Percentiles rank a stretch among this genome's conserved stretches.
These are phyloP conservation scores for Neurospora sp. DNA, from an alignment of 495 filamentous ascomycete genomes.

Conservation along the genomic window DNA sequence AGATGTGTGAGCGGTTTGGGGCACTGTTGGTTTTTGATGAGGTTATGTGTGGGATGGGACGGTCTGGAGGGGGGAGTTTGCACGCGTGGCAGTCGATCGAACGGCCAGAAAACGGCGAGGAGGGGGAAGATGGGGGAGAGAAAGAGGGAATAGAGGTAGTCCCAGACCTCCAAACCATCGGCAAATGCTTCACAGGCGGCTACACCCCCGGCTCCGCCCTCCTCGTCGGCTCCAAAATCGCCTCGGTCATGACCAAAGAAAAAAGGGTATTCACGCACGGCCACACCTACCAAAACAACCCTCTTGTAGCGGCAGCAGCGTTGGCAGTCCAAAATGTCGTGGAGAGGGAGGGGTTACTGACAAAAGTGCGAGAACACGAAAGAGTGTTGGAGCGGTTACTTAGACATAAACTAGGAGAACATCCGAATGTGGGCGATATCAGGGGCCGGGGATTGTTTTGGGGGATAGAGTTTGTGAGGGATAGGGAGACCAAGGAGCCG, in stretches of 20 bases:
- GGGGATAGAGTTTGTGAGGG: constrained; percentile 48
- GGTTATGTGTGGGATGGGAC: constrained; percentile 66
- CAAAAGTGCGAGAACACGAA: constrained; percentile 41
- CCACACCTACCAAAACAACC: constrained; percentile 53
- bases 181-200: constrained; percentile 53
- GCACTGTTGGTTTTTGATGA: constrained; percentile 65
- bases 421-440: constrained; percentile 54
- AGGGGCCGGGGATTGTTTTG: constrained; percentile 55
- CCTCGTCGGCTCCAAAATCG: constrained; percentile 7
- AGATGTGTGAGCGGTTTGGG: constrained; percentile 54
- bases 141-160: constrained; percentile 21
- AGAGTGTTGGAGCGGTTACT: constrained; percentile 36
- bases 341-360: constrained; percentile 36
- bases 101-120: constrained; percentile 23
- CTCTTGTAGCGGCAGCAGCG: constrained; percentile 45
- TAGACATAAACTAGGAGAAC: constrained; percentile 26
- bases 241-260: constrained; percentile 46
- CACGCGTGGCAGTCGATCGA: constrained; percentile 46
- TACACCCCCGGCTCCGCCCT: constrained; percentile 22
- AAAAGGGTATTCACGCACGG: constrained; percentile 44
- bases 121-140: constrained; percentile 9
- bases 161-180: constrained; percentile 57
- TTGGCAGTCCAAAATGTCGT: constrained; percentile 46
- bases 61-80: constrained; percentile 39
- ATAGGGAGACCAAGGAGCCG: constrained; percentile 35